Evolutionary conservation across 495 filamentous ascomycete genomes (phyloP).

Genomic region (Bathelium albidoporum): DNA sequence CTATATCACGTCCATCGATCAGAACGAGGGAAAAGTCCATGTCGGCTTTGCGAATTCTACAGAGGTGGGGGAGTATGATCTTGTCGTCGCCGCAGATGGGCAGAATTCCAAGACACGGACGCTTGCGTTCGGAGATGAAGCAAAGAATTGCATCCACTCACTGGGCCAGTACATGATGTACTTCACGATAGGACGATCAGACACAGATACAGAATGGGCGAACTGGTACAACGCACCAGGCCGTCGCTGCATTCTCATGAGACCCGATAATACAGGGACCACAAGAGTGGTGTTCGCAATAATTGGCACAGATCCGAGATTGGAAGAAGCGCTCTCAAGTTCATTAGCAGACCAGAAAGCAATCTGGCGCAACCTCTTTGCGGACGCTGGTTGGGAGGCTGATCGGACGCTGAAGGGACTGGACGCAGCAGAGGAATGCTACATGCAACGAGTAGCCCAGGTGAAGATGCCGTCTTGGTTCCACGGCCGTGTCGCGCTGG

Average conservation of each 20-base stretch:
- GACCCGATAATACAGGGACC: conserved; percentile 10
- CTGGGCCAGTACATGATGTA: conserved; percentile 14
- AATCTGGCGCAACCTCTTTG: conserved; percentile 9
- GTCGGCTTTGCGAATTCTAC: conserved; percentile 14
- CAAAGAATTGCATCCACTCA: conserved; percentile 5
- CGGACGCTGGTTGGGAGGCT: conserved; percentile 11
- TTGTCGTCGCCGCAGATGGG: conserved; percentile 20
- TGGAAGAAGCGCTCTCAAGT: background rate
- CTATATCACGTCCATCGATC: conserved; percentile 10
- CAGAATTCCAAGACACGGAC: conserved; percentile 9
- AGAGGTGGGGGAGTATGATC: conserved; percentile 12
- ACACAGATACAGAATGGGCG: conserved; percentile 10
- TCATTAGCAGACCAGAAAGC: conserved; percentile 11
- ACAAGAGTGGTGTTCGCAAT: conserved; percentile 8
- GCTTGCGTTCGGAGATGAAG: conserved; percentile 12
- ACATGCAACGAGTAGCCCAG: conserved; percentile 18
- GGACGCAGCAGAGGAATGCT: conserved; percentile 16
- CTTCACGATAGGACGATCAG: conserved; percentile 11
- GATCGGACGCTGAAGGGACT: conserved; percentile 10
- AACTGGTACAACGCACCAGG: conserved; percentile 19
- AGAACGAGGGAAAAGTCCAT: conserved; percentile 12
- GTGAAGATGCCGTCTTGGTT: conserved; percentile 19
- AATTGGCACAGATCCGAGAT: conserved; percentile 7
- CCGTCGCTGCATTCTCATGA: conserved; percentile 12
- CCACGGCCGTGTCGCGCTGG: conserved; percentile 22